Conservation (phyloP, 805 yeast species). For the Kodamaea hsintzibuensis region DNA sequence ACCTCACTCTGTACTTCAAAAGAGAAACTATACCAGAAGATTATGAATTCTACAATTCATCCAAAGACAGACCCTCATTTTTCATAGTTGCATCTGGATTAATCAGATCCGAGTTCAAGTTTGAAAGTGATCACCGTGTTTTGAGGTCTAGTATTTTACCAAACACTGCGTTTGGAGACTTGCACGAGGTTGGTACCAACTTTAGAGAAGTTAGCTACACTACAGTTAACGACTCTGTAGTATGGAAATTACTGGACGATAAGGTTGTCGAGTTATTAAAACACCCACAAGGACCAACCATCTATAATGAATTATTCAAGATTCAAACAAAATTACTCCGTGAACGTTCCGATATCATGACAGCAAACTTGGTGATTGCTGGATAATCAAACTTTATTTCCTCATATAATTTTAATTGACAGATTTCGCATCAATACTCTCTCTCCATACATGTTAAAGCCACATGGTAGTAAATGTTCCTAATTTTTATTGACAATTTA, state of each 20-base stretch:
- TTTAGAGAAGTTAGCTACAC: conserved; percentile 48
- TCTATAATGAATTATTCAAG: conserved; percentile 63
- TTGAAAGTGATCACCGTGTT: conserved; percentile 39
- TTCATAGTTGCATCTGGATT: conserved; percentile 54
- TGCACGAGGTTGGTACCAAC: conserved; percentile 30
- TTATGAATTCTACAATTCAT: conserved; percentile 47
- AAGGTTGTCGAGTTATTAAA: conserved; percentile 47
- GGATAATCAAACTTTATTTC: conserved; percentile 29
- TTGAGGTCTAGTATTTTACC: conserved; percentile 56
- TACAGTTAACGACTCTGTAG: conserved; percentile 60
- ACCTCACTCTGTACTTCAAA: conserved; percentile 52
- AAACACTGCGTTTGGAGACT: conserved; percentile 73
- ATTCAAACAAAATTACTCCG: conserved; percentile 64
- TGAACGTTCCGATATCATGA: conserved; percentile 70
- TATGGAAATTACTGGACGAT: conserved; percentile 64
- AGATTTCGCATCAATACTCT: not conserved
- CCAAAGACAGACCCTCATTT: conserved; percentile 49
- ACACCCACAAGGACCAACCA: conserved; percentile 45
- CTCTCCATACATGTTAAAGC: too few species aligned
- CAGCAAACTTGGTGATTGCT: conserved; percentile 73
- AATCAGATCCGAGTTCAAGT: conserved; percentile 36
- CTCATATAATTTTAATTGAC: not conserved
- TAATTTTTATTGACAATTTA: too few species aligned
- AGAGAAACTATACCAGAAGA: conserved; percentile 50
- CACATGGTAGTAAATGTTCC: too few species aligned